These are phyloP conservation scores for Blepharisma undulans DNA, from an alignment of 169 alveolate genomes.

Conservation along the genomic window DNA sequence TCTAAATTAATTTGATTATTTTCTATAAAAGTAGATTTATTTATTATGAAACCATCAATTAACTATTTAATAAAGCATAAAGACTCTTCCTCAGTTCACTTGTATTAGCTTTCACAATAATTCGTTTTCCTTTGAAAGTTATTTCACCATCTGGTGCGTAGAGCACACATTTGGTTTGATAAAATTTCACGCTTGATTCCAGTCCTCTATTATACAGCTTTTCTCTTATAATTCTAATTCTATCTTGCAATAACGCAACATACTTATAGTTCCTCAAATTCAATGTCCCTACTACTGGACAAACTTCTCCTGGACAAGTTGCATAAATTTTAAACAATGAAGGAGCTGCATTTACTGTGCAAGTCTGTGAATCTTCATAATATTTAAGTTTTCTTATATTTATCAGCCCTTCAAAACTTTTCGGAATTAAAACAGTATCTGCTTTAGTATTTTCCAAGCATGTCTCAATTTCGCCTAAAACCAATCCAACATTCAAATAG, in stretches of 20 bases:
- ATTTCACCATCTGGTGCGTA: neutral
- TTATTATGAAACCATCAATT: neutral
- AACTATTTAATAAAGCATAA: neutral
- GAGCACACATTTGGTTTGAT: neutral
- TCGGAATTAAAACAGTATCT: neutral
- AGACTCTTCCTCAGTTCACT: neutral
- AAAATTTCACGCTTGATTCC: neutral
- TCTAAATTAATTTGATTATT: no score
- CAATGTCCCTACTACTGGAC: neutral
- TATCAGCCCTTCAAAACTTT: neutral
- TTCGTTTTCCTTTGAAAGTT: neutral
- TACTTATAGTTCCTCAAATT: neutral
- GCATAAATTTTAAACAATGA: neutral
- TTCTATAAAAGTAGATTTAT: no score
- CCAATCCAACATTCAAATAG: neutral
- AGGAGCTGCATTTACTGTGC: neutral
- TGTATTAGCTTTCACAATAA: neutral
- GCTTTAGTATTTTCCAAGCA: neutral
- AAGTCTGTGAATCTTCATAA: neutral
- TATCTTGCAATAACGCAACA: neutral
- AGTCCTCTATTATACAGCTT: neutral
- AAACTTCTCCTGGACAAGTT: neutral
- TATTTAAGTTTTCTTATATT: neutral
- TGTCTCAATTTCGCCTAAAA: conserved; percentile 1
- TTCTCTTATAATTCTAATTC: neutral